These are phyloP conservation scores for Lactarius hengduanensis DNA, from an alignment of 768 basidiomycete genomes.

Conservation along the genomic window DNA sequence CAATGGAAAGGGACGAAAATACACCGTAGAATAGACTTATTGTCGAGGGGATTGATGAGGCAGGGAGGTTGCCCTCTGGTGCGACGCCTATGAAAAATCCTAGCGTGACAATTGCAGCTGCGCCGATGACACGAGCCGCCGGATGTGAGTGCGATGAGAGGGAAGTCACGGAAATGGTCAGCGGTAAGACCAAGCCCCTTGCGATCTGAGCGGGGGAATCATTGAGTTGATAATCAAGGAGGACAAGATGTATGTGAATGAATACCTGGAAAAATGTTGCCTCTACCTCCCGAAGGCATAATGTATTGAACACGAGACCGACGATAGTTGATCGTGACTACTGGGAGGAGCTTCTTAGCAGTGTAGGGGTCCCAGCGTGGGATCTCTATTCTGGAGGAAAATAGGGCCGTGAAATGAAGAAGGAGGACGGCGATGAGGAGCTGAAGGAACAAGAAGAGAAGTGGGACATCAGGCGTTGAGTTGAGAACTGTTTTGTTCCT, in stretches of 20 bases:
- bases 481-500: slow-evolving; percentile 79
- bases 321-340: slow-evolving; percentile 69
- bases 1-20: slow-evolving; percentile 71
- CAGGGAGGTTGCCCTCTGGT: slow-evolving; percentile 49
- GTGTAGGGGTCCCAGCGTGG: slow-evolving; percentile 52
- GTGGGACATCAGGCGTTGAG: slow-evolving; percentile 60
- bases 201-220: slow-evolving; percentile 57
- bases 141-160: slow-evolving; percentile 55
- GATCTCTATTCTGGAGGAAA: slow-evolving; percentile 53
- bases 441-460: slow-evolving; percentile 66
- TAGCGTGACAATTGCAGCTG: slow-evolving; percentile 61
- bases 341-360: slow-evolving; percentile 59
- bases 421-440: slow-evolving; percentile 67
- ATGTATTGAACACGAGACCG: slow-evolving; percentile 75
- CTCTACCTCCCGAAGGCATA: slow-evolving; percentile 75
- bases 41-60: slow-evolving; percentile 45
- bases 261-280: slow-evolving; percentile 77
- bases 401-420: slow-evolving; percentile 51
- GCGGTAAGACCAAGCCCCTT: slow-evolving; percentile 76
- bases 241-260: neutral
- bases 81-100: slow-evolving; percentile 79
- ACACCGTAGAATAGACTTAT: slow-evolving; percentile 68
- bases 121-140: slow-evolving; percentile 50
- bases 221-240: neutral
- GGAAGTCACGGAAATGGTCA: slow-evolving; percentile 75